A percentile compares a stretch with the other conserved stretches of the same genome.
Evolutionary conservation across 1,284 basidiomycete genomes (phyloP).

Genomic region (Cutaneotrichosporon mucoides): DNA sequence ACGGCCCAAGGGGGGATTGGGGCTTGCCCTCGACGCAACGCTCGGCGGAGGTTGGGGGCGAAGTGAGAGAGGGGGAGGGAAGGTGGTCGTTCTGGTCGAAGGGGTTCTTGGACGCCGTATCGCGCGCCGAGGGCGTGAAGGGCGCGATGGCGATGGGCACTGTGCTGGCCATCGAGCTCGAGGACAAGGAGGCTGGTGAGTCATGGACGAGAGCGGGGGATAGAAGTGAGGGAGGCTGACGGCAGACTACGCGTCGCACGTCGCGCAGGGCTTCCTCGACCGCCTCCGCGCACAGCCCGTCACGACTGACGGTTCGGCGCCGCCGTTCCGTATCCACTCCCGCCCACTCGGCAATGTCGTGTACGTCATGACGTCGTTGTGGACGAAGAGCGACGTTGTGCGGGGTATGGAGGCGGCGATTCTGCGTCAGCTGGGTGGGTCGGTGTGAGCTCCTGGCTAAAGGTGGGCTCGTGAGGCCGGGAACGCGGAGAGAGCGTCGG

Average conservation of each 20-base stretch:
- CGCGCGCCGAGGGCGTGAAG: constrained; percentile 58
- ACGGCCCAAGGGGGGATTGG: constrained; percentile 54
- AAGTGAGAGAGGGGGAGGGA: constrained; percentile 16
- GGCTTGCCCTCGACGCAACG: too few species aligned
- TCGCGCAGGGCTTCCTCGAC: constrained; percentile 61
- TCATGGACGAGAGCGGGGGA: constrained; percentile 6
- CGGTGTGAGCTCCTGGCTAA: too few species aligned
- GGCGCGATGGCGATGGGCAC: constrained; percentile 85
- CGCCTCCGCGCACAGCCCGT: constrained; percentile 26
- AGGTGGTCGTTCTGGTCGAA: constrained; percentile 89
- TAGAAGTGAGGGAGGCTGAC: neutral
- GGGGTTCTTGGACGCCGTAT: constrained; percentile 64
- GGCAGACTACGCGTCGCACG: constrained; percentile 69
- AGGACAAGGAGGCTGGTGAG: constrained; percentile 59
- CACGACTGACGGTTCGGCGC: constrained; percentile 15
- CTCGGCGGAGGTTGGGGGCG: constrained; percentile 14
- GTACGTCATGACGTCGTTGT: constrained; percentile 88
- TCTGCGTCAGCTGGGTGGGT: constrained; percentile 17
- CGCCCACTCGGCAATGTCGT: constrained; percentile 87
- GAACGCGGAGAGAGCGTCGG: too few species aligned
- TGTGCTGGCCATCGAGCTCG: constrained; percentile 75
- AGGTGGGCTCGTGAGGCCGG: too few species aligned
- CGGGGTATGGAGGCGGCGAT: constrained; percentile 42
- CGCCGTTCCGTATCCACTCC: constrained; percentile 70
- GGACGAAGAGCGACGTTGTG: constrained; percentile 38